These are phyloP conservation scores for Podaxis sp. DNA, from an alignment of 768 basidiomycete genomes.

Conservation along the genomic window DNA sequence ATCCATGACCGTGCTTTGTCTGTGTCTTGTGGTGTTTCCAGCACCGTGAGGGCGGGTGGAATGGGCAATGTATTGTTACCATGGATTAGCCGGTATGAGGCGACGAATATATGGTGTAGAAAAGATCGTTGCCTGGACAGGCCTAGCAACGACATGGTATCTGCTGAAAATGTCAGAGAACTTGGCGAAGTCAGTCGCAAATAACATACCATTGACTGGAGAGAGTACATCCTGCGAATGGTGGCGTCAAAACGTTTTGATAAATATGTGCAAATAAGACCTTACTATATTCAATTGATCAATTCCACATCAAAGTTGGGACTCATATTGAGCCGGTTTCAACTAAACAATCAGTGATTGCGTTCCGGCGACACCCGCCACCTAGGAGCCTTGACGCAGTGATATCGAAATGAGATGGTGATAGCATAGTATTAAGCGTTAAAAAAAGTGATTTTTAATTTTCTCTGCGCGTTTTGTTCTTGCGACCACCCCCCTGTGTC, in stretches of 20 bases:
- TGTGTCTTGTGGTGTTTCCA: constrained; percentile 31
- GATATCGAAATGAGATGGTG: too few species aligned
- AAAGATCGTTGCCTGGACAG: background rate
- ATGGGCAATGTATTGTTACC: background rate
- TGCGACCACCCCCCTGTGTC: too few species aligned
- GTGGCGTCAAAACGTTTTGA: background rate
- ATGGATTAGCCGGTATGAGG: background rate
- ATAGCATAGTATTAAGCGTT: too few species aligned
- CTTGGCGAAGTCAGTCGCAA: background rate
- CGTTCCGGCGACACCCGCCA: too few species aligned
- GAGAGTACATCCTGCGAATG: background rate
- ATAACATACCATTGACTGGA: background rate
- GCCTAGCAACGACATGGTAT: background rate
- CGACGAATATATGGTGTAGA: background rate
- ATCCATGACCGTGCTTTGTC: constrained; percentile 54
- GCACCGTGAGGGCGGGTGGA: background rate
- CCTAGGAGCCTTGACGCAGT: too few species aligned
- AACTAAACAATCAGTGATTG: too few species aligned
- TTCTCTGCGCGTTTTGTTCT: too few species aligned
- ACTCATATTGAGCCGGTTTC: too few species aligned
- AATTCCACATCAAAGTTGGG: too few species aligned
- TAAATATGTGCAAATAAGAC: background rate
- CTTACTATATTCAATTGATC: background rate
- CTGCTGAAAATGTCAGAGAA: background rate
- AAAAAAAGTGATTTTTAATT: too few species aligned